These are phyloP conservation scores for Insectozyma bohioensis DNA, from an alignment of 1,139 yeast species.

Conservation along the genomic window DNA sequence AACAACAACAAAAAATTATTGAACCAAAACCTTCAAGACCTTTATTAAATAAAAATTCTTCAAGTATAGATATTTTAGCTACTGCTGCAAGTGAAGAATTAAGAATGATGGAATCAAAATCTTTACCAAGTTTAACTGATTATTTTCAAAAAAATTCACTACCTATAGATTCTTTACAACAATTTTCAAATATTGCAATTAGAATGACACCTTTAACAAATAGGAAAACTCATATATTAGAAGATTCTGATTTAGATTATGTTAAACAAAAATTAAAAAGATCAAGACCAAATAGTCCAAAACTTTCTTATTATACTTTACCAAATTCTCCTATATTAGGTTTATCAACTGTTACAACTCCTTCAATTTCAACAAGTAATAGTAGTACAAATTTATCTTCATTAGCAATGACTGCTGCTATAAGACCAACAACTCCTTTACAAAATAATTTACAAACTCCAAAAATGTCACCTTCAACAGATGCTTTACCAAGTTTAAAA, in stretches of 20 bases:
- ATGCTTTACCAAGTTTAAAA: slow-evolving; percentile 46
- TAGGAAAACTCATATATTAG: slow-evolving; percentile 26
- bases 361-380: slow-evolving; percentile 43
- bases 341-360: slow-evolving; percentile 42
- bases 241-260: slow-evolving; percentile 47
- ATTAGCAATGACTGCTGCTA: slow-evolving; percentile 30
- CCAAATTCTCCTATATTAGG: slow-evolving; percentile 63
- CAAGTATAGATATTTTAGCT: slow-evolving; percentile 71
- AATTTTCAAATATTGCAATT: slow-evolving; percentile 30
- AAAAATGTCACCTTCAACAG: slow-evolving; percentile 24
- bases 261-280: slow-evolving; percentile 56
- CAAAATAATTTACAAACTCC: slow-evolving; percentile 47
- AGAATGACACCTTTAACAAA: slow-evolving; percentile 10
- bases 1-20: slow-evolving; percentile 1
- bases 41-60: slow-evolving; percentile 12
- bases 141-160: slow-evolving; percentile 36
- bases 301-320: slow-evolving; percentile 41
- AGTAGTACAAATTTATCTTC: slow-evolving; percentile 45
- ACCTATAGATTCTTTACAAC: slow-evolving; percentile 22
- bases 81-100: slow-evolving; percentile 82
- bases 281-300: slow-evolving; percentile 72
- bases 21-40: slow-evolving; percentile 6
- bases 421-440: slow-evolving; percentile 14
- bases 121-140: slow-evolving; percentile 65
- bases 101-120: slow-evolving; percentile 51